These are phyloP conservation scores for Apostasia ramifera DNA, from an alignment of 106 monocot species.

Conservation along the genomic window DNA sequence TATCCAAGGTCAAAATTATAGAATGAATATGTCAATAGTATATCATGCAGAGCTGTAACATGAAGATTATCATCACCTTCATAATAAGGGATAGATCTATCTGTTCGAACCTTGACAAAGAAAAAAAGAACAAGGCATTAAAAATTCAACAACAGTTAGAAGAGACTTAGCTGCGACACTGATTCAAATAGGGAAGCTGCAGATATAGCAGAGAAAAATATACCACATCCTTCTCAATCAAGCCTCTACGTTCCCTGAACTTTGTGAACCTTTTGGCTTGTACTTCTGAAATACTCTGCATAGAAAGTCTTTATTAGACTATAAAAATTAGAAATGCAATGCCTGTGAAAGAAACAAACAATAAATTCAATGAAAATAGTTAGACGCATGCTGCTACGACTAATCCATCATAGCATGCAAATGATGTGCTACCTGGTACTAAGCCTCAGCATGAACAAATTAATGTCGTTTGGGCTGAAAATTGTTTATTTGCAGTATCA, in stretches of 20 bases:
- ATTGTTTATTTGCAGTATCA: too few relatives aligned
- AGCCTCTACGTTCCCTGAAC: slow-evolving; percentile 84
- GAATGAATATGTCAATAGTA: slow-evolving; percentile 97
- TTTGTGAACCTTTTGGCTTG: slow-evolving; percentile 98
- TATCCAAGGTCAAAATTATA: slow-evolving; percentile 99
- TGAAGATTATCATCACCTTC: slow-evolving; percentile 96
- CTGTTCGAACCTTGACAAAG: slow-evolving; percentile 80
- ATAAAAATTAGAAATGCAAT: background rate
- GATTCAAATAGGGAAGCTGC: background rate
- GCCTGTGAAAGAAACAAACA: too few relatives aligned
- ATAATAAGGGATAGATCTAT: slow-evolving; percentile 74
- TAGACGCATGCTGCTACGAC: too few relatives aligned
- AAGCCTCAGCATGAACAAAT: too few relatives aligned
- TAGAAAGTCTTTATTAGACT: background rate
- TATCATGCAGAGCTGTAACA: slow-evolving; percentile 65
- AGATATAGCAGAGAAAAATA: background rate
- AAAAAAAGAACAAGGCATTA: slow-evolving; percentile 5
- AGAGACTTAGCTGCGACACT: background rate
- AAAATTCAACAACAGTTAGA: background rate
- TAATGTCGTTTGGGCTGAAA: too few relatives aligned
- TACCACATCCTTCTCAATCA: slow-evolving; percentile 99
- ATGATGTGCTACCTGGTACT: too few relatives aligned
- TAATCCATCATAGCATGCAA: too few relatives aligned
- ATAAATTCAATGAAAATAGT: too few relatives aligned
- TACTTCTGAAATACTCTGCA: slow-evolving; percentile 68